Base-by-base conservation (phyloP, 1,284 basidiomycete species). In the Amylostereum areolatum region DNA sequence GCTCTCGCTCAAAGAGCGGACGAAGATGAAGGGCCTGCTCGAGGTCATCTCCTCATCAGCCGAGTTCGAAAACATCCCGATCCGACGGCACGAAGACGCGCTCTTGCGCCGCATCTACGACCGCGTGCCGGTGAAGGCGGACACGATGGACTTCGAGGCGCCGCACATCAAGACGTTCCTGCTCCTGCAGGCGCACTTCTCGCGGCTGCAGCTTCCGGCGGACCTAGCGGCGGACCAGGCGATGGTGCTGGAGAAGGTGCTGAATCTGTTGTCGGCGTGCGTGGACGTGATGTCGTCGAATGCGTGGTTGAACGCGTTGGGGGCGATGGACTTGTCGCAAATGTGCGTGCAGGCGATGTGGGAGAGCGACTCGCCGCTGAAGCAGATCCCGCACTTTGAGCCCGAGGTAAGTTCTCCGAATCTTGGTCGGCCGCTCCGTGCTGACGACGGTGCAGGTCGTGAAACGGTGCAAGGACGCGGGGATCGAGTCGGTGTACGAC, bases 281-380 rank as follows among this genome's bases (percentile, higher is more conserved):
- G 95, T 98, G 33, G 96, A 98, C 65, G 96, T 99, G 52, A 94
- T 99, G 92, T 94, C 90, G 4, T 93, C 89, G 44, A 97, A 97
- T 62, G 93, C 91, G 3, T 96, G 86, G 85, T 68, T 99, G 60
- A 96, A 87, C 62, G 96, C 95, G 1, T 73, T 98, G 11, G 90
- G 95, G 45, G 96, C 95, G 0, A 99, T 99, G 97, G 97, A 99
- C 70, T 67, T 99, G 51, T 91, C 89, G n/a, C 97, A 99, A 70
- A 99, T 99, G 96, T 94, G 92, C 66, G 93, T 98, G 2, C 97
- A 99, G 68, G 95, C 91, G 0, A 86, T 96, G 65, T 98, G 96
- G 96, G 95, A 99, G 62, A 88, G 86, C 31, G 97, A 97, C 66
- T 92, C 89, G 42, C 92, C 93, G 0, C 68, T 98, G 62, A 92